phyloP scores from a whole-genome alignment of 192 early-diverging fungal species.

The Coemansia sp. region DNA sequence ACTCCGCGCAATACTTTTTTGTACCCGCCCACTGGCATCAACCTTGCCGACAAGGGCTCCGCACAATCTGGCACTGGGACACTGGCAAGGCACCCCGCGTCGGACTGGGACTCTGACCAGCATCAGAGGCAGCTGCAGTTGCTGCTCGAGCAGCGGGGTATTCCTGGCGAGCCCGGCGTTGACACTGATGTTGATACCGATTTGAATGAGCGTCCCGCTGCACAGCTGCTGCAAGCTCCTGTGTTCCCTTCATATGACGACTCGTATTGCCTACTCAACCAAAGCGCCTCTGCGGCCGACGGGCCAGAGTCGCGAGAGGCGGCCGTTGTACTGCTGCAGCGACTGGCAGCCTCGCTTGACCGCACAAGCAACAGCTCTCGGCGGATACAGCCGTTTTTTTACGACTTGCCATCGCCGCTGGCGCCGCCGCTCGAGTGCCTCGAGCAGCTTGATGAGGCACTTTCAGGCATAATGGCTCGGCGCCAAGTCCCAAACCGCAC shows the following conservation, averaged over 20 bases:
- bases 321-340: conserved; percentile 31
- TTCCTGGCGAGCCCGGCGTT: conserved; percentile 3
- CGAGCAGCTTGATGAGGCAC: conserved; percentile 35
- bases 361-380: background rate
- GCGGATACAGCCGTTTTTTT: background rate
- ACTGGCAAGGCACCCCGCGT: background rate
- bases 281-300: background rate
- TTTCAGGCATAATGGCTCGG: conserved; percentile 33
- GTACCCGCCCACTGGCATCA: conserved; percentile 46
- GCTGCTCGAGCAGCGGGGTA: conserved; percentile 34
- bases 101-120: conserved; percentile 38
- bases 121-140: conserved; percentile 41
- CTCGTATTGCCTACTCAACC: conserved; percentile 39
- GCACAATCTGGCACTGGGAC: background rate
- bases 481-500: conserved; percentile 47
- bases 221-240: background rate
- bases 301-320: conserved; percentile 31
- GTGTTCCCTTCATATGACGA: conserved; percentile 42
- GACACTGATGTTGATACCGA: background rate
- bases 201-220: background rate
- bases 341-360: conserved; percentile 15
- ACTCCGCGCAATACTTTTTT: conserved; percentile 52
- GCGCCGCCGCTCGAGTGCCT: conserved; percentile 35
- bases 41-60: conserved; percentile 21
- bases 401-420: conserved; percentile 32